Percentiles rank a stretch among this genome's conserved stretches.
Evolutionary conservation across 768 basidiomycete genomes (phyloP).

Genomic region (Phanerodontia chrysosporium): DNA sequence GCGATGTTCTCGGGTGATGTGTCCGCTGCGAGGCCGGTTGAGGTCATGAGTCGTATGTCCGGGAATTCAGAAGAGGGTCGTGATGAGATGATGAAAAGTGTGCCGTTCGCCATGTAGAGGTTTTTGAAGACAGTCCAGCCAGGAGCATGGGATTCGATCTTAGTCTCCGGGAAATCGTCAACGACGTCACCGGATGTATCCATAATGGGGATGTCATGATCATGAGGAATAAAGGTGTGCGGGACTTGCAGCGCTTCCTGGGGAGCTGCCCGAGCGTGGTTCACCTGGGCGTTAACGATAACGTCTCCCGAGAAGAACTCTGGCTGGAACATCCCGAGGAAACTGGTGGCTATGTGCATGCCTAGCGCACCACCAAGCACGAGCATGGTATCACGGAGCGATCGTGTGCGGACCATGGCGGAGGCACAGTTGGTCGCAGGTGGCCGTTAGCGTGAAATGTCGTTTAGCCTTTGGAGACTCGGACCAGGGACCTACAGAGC

Average conservation of each 20-base stretch:
- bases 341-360: slow-evolving; percentile 48
- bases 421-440: neutral
- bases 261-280: too few relatives aligned
- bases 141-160: slow-evolving; percentile 60
- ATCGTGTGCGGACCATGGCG: slow-evolving; percentile 32
- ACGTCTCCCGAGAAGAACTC: slow-evolving; percentile 24
- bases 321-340: slow-evolving; percentile 29
- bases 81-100: slow-evolving; percentile 63
- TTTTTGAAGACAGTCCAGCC: slow-evolving; percentile 86
- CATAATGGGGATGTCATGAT: neutral
- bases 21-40: slow-evolving; percentile 54
- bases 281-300: slow-evolving; percentile 27
- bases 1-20: slow-evolving; percentile 62
- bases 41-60: slow-evolving; percentile 53
- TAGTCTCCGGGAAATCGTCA: slow-evolving; percentile 44
- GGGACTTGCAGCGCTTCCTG: too few relatives aligned
- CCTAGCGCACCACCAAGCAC: slow-evolving; percentile 54
- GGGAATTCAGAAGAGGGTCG: slow-evolving; percentile 42
- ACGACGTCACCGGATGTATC: slow-evolving; percentile 11
- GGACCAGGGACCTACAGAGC: neutral
- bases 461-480: neutral
- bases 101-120: slow-evolving; percentile 82
- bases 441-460: neutral
- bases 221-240: neutral
- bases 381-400: slow-evolving; percentile 56